These are phyloP conservation scores for Fusarium goolgardi DNA, from an alignment of 2,329 filamentous ascomycete genomes.

Conservation along the genomic window DNA sequence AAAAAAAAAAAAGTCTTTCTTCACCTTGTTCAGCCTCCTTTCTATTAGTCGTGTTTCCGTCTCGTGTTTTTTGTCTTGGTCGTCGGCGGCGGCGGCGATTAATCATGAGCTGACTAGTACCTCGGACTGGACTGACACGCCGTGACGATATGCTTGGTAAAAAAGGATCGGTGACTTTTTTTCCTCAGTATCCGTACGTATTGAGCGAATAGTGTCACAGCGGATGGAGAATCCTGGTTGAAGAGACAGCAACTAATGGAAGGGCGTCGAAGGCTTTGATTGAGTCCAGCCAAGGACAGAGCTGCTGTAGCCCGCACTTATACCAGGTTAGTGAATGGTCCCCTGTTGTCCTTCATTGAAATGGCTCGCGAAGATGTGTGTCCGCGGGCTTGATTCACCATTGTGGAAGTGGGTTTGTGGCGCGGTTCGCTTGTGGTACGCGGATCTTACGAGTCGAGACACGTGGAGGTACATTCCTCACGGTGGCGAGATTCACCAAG, in stretches of 20 bases:
- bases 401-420: constrained; percentile 35
- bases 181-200: constrained; percentile 1
- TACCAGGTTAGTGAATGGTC: constrained; percentile 36
- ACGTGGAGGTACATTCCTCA: constrained; percentile 32
- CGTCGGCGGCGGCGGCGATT: constrained; percentile 37
- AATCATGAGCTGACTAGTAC: constrained; percentile 46
- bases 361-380: constrained; percentile 21
- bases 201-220: constrained; percentile 35
- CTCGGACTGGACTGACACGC: constrained; percentile 36
- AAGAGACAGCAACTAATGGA: constrained; percentile 39
- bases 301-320: constrained; percentile 33
- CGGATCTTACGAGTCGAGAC: constrained; percentile 37
- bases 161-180: constrained; percentile 22
- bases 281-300: constrained; percentile 26
- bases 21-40: constrained; percentile 30
- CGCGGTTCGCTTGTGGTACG: constrained; percentile 40
- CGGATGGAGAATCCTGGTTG: constrained; percentile 31
- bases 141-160: constrained; percentile 44
- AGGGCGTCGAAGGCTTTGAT: constrained; percentile 42
- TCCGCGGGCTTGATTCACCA: constrained; percentile 24
- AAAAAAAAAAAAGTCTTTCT: not conserved
- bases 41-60: constrained; percentile 15
- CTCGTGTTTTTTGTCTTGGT: constrained; percentile 10
- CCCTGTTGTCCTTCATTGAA: constrained; percentile 37
- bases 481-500: constrained; percentile 14